Base-by-base conservation (phyloP, 371 early-diverging fungal genomes). In the Lichtheimia ornata region DNA sequence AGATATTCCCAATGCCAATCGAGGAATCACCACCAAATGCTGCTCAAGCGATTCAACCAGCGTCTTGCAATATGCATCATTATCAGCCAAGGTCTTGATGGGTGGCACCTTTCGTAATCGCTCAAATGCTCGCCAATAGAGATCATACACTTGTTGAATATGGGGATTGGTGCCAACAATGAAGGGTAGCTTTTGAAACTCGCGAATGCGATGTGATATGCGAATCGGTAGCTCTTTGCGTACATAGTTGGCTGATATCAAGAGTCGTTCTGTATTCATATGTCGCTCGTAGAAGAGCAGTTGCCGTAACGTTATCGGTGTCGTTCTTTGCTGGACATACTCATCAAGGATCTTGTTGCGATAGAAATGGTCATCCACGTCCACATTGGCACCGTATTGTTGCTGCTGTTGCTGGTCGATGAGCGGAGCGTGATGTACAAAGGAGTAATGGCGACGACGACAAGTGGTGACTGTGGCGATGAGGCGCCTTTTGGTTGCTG, bases 71-170 rank as follows among this genome's bases (percentile, higher is more conserved):
- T 90, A 91, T 15, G 65, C 55, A 42, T 84, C 75, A 58, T 93
- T 93, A 42, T 92, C 88, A 54, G 89, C 83, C 52, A 89, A 57
- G 0, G 87, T 87, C 14, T 67, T 64, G 25, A 95, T 88, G 2
- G 67, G 71, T 2, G 87, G 83, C 17, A 88, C 72, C 50, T 76
- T 68, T 49, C 91, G 84, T 62, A 94, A 83, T 55, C 75, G 69
- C 30, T 92, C 91, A 69, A 94, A 94, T 0, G 94, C 90, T 50
- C 85, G 79, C 90, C 90, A 91, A 62, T 94, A 94, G 53, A 92
- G 76, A 44, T 86, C 77, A 59, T 94, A 94, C 3, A 93, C 87
- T 28, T 58, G 63, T 61, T 86, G 78, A 44, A 94, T 82, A 65
- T 92, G 87, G 14, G 95, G 92, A 63, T 94, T 91, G 24, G 88